Base-by-base conservation (phyloP, 495 filamentous ascomycete genomes). In the Cairneyella variabilis region DNA sequence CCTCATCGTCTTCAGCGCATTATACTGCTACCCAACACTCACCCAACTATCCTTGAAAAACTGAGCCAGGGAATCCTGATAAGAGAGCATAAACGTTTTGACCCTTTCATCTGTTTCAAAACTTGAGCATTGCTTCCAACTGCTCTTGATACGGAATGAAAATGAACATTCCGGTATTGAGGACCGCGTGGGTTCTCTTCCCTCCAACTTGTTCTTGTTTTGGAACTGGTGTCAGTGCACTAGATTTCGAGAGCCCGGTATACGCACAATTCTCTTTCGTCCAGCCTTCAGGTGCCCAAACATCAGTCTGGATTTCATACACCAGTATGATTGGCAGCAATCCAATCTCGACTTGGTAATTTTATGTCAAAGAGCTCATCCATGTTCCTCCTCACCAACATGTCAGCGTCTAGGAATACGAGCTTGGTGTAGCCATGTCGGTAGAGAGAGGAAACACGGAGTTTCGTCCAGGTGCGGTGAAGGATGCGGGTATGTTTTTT, bases 391-490 rank as follows among this genome's bases (percentile, higher is more conserved):
- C 69, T 65, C 20, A 79, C 59, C 12, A 75, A 61, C 63, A 79
- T 78, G 55, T 81, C 78, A 2, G 72, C 72, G 50, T 82, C 79
- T 12, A 82, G 64, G 40, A 75, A 74, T 32, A 71, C 69, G 20
- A 76, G 51, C 17, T 62, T 67, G 40, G 73, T 56, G 48, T 67
- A 71, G 12, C 62, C 65, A 27, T 59, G 64, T 22, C 40, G 28
- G 18, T 50, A 21, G 2, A 76, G 54, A 25, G 70, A 69, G 60
- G 79, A 82, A 18, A 77, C 76, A 21, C 69, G 68, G 0, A 81
- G 67, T 48, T 83, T 82, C 1, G 77, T 79, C 76, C 75, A 80
- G 16, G 78, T 80, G 73, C 72, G 30, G 76, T 71, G 5, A 71
- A 52, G 3, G 52, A 20, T n/a, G 62, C 54, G 17, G 40, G 49